These are phyloP conservation scores for Turnera subulata DNA, from an alignment of 345 rosid species.

Conservation along the genomic window DNA sequence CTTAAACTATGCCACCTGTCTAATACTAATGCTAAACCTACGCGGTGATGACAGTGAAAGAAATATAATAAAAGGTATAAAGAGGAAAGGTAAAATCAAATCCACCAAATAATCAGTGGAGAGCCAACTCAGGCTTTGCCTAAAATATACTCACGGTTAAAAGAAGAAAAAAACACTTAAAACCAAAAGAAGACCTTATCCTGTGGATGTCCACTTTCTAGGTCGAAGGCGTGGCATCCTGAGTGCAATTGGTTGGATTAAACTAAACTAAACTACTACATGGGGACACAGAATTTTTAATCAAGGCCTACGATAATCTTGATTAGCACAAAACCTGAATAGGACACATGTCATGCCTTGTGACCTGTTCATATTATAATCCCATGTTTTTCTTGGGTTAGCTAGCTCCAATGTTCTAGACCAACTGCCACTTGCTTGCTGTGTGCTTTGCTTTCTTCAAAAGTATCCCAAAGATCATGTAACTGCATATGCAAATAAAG, in stretches of 20 bases:
- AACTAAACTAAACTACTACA: slow-evolving; percentile 19
- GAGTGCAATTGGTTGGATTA: slow-evolving; percentile 20
- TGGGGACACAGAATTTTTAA: no score
- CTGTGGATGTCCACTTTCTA: slow-evolving; percentile 44
- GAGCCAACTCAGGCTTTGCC: slow-evolving; percentile 32
- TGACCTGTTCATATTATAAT: not conserved
- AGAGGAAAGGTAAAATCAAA: slow-evolving; percentile 25
- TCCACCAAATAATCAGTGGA: slow-evolving; percentile 50
- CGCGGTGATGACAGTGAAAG: slow-evolving; percentile 18
- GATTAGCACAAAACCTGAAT: slow-evolving; percentile 19
- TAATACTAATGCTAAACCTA: slow-evolving; percentile 28
- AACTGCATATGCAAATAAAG: not conserved
- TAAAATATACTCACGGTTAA: not conserved
- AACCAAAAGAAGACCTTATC: slow-evolving; percentile 25
- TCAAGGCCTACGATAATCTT: slow-evolving; percentile 3
- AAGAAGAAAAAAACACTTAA: not conserved
- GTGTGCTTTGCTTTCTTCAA: slow-evolving; percentile 2
- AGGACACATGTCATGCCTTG: slow-evolving; percentile 19
- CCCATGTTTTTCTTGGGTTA: not conserved
- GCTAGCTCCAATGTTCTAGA: slow-evolving; percentile 6
- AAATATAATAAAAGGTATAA: not conserved
- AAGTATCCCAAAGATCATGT: not conserved
- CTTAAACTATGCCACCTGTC: slow-evolving; percentile 17
- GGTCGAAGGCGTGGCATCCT: slow-evolving; percentile 35
- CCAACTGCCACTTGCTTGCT: slow-evolving; percentile 7